Evolutionary conservation across 2,329 filamentous ascomycete species (phyloP), one percentile per base, ranked within the genome.

Genomic region (Penicillium sp.): DNA sequence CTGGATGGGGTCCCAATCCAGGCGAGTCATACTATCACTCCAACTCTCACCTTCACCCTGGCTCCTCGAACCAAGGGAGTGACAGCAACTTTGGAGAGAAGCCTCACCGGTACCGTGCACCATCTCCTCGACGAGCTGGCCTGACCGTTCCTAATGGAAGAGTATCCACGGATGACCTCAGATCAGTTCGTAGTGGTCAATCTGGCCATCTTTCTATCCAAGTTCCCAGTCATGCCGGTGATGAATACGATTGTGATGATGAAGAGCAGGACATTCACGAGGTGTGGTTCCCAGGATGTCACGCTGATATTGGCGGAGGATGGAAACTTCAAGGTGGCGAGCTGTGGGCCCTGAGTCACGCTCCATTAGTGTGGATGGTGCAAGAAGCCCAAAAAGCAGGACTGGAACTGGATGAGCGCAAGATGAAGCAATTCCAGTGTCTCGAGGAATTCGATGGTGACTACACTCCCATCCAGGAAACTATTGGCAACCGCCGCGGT

Each of bases 281-380:
- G 67, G 83, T 93, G 9, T 79, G 77, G 77, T 95, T 95, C 66
- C 81, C 90, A 0, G 91, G 91, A 9, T 87, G 88, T 11, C 91
- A 96, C 61, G 90, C 85, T 1, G 90, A 93, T 61, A 86, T 93
- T 29, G 90, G 90, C 1, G 90, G 90, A 10, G 90, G 90, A 0
- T 92, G 89, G 90, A 83, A 84, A 50, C 75, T 84, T 0, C 72
- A 78, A 0, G 78, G 78, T 1, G 81, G 79, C 25, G 89, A 90
- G 68, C 63, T 73, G 27, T 78, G 77, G 62, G 81, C 87, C 8
- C 78, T 89, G 25, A 89, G 86, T 62, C 88, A 91, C 64, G 81
- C 87, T 1, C 87, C 88, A 0, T 78, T 91, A 2, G 83, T 87
- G 0, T 91, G 88, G 83, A 91, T 91, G 82, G 83, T 91, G 0